Evolutionary conservation across 768 basidiomycete genomes (phyloP).

Genomic region (Lyophyllum atratum): DNA sequence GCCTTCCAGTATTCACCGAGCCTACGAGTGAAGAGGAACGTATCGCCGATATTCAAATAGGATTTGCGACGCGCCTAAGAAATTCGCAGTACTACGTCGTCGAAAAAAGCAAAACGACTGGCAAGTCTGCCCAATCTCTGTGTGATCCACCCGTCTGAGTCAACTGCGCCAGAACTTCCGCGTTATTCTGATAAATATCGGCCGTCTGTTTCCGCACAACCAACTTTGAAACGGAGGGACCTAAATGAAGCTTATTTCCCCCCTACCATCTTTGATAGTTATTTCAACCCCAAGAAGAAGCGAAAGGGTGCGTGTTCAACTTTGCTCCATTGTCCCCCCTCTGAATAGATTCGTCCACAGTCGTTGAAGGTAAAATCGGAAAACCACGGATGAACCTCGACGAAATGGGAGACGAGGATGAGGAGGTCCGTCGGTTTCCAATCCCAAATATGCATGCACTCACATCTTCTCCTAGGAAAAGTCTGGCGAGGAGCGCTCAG

Average conservation of each 20-base stretch:
- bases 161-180: constrained; percentile 54
- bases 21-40: constrained; percentile 64
- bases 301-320: constrained; percentile 42
- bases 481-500: constrained; percentile 69
- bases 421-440: constrained; percentile 43
- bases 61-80: constrained; percentile 63
- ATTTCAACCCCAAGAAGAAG: constrained; percentile 77
- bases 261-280: constrained; percentile 69
- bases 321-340: neutral
- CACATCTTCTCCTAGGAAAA: constrained; percentile 50
- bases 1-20: constrained; percentile 70
- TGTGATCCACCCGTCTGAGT: constrained; percentile 25
- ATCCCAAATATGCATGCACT: neutral
- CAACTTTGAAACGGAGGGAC: constrained; percentile 68
- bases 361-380: constrained; percentile 24
- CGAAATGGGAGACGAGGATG: constrained; percentile 65
- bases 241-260: constrained; percentile 81
- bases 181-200: constrained; percentile 87
- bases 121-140: constrained; percentile 20
- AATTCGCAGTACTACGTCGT: constrained; percentile 76
- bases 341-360: neutral
- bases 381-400: constrained; percentile 62
- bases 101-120: constrained; percentile 68
- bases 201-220: constrained; percentile 58
- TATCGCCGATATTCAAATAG: constrained; percentile 67